Base-by-base conservation (phyloP, 345 rosid species). In the Camelina sativa region DNA sequence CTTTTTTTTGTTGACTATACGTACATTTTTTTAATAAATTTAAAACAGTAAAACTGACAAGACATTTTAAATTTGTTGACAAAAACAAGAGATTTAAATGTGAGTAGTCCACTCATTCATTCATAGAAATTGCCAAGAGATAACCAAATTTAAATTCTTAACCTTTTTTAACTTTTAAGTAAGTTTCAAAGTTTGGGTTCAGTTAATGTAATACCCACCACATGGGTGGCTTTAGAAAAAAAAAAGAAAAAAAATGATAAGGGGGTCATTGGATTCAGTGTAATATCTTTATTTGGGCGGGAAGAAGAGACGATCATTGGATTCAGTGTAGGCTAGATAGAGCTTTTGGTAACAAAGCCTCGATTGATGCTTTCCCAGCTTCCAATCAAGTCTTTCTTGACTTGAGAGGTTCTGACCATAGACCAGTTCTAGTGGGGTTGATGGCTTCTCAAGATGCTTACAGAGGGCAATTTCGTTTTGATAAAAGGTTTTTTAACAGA, bases 1-100 rank as follows among this genome's bases (percentile, higher is more conserved):
- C 74, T 76, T 17, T 46, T 74, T 76, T 48, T 46, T 62, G 34
- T 69, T 76, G 75, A 76, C 70, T 32, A 51, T 30, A 68, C 58
- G 13, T 32, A 62, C 32, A 11, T 8, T 32, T 52, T 60, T 15
- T 40, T 30, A 6, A 67, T 6, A 34, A 7, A 30, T 30, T 11
- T 11, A 4, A 35, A 43, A 76, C 51, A 61, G 41, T 69, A 15
- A 44, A 37, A 16, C 50, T 44, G 55, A 62, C 32, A 62, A 61
- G 64, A 76, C 58, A 34, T 52, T 58, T 47, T 10, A 11, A 37
- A 38, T 35, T 37, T 66, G 54, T 40, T 62, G 76, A 15, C 43
- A 50, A 32, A 34, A 48, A 47, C n/a, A 41, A 35, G 47, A 28
- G 0, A 52, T 52, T 62, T 6, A 53, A 16, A 19, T 41, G 11